These are phyloP conservation scores for Kwoniella heveanensis DNA, from an alignment of 768 basidiomycete species.

Conservation along the genomic window DNA sequence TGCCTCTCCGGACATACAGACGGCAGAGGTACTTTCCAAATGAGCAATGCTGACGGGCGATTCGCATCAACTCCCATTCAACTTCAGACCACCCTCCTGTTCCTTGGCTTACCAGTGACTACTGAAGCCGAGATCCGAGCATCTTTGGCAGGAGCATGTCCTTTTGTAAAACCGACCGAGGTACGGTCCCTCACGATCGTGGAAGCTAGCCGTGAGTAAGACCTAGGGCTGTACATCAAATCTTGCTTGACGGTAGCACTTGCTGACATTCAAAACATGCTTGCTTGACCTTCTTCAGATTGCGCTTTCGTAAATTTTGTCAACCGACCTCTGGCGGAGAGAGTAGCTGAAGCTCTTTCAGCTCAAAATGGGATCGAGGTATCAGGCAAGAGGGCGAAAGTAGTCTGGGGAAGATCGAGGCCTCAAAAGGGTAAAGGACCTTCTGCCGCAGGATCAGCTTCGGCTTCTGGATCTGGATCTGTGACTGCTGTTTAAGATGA, in stretches of 20 bases:
- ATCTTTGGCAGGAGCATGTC: conserved; percentile 42
- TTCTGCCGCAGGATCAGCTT: too few relatives aligned
- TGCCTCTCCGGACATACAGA: too few relatives aligned
- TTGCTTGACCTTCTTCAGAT: conserved; percentile 31
- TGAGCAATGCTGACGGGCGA: neutral
- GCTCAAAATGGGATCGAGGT: conserved; percentile 76
- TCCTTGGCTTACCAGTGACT: conserved; percentile 50
- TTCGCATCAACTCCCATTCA: neutral
- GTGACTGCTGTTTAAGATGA: neutral
- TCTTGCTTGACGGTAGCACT: too few relatives aligned
- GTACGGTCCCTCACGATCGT: conserved; percentile 49
- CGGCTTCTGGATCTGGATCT: conserved; percentile 9
- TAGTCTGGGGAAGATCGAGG: conserved; percentile 87
- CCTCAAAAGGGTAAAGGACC: conserved; percentile 47
- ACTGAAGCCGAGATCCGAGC: conserved; percentile 49
- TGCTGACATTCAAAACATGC: too few relatives aligned
- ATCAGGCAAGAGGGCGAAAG: conserved; percentile 69
- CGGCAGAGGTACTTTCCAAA: too few relatives aligned
- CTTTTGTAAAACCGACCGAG: conserved; percentile 49
- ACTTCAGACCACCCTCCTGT: conserved; percentile 55
- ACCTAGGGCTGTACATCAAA: too few relatives aligned
- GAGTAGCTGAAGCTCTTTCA: conserved; percentile 83
- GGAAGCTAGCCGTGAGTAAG: conserved; percentile 52
- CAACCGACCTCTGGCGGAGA: conserved; percentile 77
- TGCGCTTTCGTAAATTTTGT: conserved; percentile 97